Evolutionary conservation across 257 asterid genomes (phyloP).

Genomic region (Solanum etuberosum): DNA sequence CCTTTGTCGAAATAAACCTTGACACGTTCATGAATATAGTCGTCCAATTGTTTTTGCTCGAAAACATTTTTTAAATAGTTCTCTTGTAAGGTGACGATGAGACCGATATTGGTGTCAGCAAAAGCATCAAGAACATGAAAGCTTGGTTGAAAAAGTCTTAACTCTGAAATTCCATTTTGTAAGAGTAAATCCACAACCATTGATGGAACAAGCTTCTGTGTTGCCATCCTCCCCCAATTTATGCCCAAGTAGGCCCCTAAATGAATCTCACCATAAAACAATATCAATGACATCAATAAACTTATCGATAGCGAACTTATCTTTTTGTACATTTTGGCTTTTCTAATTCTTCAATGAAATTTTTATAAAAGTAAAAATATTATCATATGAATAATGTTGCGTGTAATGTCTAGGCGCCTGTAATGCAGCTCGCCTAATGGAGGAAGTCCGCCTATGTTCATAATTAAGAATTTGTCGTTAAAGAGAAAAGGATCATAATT

Average conservation of each 20-base stretch:
- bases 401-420: background rate
- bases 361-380: background rate
- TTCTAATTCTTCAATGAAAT: background rate
- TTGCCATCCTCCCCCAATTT: background rate
- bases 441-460: background rate
- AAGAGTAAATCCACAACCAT: conserved; percentile 1
- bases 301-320: background rate
- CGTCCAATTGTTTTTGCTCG: background rate
- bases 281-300: background rate
- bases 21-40: background rate
- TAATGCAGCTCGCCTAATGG: background rate
- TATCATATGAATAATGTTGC: background rate
- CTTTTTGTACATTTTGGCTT: background rate
- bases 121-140: background rate
- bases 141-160: background rate
- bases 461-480: background rate
- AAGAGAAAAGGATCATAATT: background rate
- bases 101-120: background rate
- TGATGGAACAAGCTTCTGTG: background rate
- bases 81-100: background rate
- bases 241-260: background rate
- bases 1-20: background rate
- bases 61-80: background rate
- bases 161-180: background rate
- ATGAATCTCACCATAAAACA: background rate